Conservation (phyloP, 306 rosid species). For the Acacia melanoxylon region DNA sequence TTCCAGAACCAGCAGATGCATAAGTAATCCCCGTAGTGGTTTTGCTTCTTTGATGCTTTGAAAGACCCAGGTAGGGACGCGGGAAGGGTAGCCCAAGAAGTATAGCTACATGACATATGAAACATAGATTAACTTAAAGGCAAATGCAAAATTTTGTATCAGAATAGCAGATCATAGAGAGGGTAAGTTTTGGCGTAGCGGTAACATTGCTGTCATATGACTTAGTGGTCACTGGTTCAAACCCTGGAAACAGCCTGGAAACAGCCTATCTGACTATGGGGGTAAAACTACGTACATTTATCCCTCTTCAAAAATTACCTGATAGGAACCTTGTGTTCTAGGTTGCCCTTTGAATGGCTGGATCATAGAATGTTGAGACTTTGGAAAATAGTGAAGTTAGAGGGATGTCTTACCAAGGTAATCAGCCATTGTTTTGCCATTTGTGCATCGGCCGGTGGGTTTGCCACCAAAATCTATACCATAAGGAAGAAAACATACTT, state of each 20-base stretch:
- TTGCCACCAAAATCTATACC: slow-evolving; percentile 38
- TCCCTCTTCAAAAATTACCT: accelerated
- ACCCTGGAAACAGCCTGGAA: no score
- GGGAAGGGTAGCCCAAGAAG: slow-evolving; percentile 36
- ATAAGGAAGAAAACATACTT: slow-evolving; percentile 29
- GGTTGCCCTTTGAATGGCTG: not conserved
- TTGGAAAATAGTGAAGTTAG: not conserved
- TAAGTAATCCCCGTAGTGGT: slow-evolving; percentile 34
- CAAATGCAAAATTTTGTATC: not conserved
- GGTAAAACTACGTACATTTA: no score
- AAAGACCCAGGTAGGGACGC: slow-evolving; percentile 41
- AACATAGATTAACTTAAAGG: not conserved
- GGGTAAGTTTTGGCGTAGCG: no score
- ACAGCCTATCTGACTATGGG: no score
- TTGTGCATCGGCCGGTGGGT: slow-evolving; percentile 43
- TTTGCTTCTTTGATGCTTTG: slow-evolving; percentile 28
- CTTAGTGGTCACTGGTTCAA: no score
- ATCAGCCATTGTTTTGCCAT: slow-evolving; percentile 46
- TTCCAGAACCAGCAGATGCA: slow-evolving; percentile 41
- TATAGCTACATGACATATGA: slow-evolving; percentile 26
- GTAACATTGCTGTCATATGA: accelerated
- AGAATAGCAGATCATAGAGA: not conserved
- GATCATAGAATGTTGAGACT: not conserved
- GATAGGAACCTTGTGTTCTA: accelerated
- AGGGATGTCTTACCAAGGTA: slow-evolving; percentile 33